Evolutionary conservation across 2,329 filamentous ascomycete genomes (phyloP).

Genomic region (Fusarium penzigii): DNA sequence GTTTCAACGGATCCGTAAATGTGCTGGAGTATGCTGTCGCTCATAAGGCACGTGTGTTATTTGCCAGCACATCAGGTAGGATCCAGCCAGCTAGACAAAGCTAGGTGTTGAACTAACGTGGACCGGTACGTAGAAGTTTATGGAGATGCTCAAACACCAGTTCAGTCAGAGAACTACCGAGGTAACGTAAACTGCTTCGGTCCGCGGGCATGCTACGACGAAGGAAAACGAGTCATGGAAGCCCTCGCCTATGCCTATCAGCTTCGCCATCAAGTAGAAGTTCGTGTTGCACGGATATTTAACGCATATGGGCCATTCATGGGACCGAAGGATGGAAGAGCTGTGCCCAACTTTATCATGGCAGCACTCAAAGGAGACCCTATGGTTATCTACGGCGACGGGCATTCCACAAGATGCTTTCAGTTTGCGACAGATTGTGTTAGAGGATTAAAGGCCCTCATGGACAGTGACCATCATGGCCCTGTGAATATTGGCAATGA

Average conservation of each 20-base stretch:
- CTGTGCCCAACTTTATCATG: slow-evolving; percentile 22
- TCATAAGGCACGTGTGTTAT: slow-evolving; percentile 15
- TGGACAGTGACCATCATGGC: slow-evolving; percentile 19
- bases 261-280: slow-evolving; percentile 17
- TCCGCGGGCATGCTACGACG: slow-evolving; percentile 43
- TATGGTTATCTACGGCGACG: slow-evolving; percentile 20
- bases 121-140: slow-evolving; percentile 25
- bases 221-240: slow-evolving; percentile 42
- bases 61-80: slow-evolving; percentile 21
- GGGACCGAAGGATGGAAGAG: slow-evolving; percentile 13
- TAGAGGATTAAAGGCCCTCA: slow-evolving; percentile 9
- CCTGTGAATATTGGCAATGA: slow-evolving; percentile 23
- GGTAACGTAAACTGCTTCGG: slow-evolving; percentile 45
- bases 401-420: slow-evolving; percentile 17
- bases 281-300: slow-evolving; percentile 25
- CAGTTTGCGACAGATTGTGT: slow-evolving; percentile 16
- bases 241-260: slow-evolving; percentile 35
- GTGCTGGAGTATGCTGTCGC: slow-evolving; percentile 18
- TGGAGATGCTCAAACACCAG: slow-evolving; percentile 11
- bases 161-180: slow-evolving; percentile 33
- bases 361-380: slow-evolving; percentile 15
- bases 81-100: too few species aligned
- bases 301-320: slow-evolving; percentile 22
- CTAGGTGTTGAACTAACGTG: too few species aligned
- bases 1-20: slow-evolving; percentile 18